Evolutionary conservation across 164 flowering plant genomes (phyloP).

Genomic region (Platanus orientalis): DNA sequence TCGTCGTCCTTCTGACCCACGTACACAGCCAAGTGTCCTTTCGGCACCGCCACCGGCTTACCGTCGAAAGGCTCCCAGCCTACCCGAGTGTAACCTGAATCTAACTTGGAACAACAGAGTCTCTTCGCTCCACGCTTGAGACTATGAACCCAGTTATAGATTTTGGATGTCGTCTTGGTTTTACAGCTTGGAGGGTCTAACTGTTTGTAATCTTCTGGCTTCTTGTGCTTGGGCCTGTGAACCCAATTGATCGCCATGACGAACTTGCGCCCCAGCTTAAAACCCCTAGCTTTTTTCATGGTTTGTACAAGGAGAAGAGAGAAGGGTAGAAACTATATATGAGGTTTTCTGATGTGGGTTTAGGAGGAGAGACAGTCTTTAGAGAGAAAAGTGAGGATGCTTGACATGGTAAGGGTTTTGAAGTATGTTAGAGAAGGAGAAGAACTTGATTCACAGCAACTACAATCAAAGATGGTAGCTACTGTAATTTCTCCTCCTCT

Average conservation of each 20-base stretch:
- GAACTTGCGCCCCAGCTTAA: constrained; percentile 42
- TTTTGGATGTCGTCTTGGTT: constrained; percentile 31
- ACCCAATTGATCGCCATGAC: constrained; percentile 31
- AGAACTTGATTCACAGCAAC: too few relatives aligned
- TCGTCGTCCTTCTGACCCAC: constrained; percentile 71
- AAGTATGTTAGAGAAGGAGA: too few relatives aligned
- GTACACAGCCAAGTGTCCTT: constrained; percentile 81
- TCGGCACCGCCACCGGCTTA: constrained; percentile 43
- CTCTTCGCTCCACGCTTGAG: constrained; percentile 36
- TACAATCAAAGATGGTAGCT: too few relatives aligned
- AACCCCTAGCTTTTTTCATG: constrained; percentile 53
- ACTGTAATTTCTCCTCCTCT: too few relatives aligned
- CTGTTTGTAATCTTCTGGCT: constrained; percentile 12
- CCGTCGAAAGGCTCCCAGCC: constrained; percentile 24
- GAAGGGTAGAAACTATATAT: too few relatives aligned
- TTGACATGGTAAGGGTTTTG: too few relatives aligned
- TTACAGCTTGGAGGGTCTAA: background rate
- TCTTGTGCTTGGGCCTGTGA: constrained; percentile 17
- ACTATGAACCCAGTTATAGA: constrained; percentile 43
- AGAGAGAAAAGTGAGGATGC: too few relatives aligned
- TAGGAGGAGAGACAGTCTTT: too few relatives aligned
- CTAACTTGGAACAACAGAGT: constrained; percentile 18
- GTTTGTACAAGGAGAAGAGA: background rate
- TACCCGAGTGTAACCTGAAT: constrained; percentile 27
- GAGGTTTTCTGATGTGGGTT: too few relatives aligned